phyloP scores from a whole-genome alignment of 805 yeast species.

The Dipodascus geniculatus region DNA sequence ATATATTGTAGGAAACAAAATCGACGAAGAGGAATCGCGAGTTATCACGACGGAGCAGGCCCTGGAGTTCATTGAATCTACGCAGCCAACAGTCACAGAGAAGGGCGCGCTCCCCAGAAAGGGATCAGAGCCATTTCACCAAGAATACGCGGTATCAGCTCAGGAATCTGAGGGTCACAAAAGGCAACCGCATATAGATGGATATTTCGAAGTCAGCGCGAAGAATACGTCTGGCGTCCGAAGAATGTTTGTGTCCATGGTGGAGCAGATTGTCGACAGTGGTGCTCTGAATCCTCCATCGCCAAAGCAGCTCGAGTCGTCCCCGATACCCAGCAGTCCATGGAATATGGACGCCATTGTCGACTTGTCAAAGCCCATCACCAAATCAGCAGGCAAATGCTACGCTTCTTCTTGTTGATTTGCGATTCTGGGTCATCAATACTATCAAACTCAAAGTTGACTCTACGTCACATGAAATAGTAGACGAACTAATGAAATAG shows the following conservation, averaged over 20 bases:
- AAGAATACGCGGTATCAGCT: background rate
- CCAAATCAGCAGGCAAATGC: constrained; percentile 7
- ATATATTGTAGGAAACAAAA: constrained; percentile 37
- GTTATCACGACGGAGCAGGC: constrained; percentile 32
- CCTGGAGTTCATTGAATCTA: constrained; percentile 20
- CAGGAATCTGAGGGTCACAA: background rate
- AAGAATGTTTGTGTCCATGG: constrained; percentile 28
- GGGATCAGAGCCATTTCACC: background rate
- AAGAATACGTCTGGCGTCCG: constrained; percentile 23
- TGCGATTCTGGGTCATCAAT: too few relatives aligned
- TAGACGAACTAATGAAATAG: too few relatives aligned
- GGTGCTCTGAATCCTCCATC: constrained; percentile 25
- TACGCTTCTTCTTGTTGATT: background rate
- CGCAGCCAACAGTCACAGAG: background rate
- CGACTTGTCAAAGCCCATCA: constrained; percentile 20
- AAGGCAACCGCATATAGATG: constrained; percentile 21
- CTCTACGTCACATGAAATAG: too few relatives aligned
- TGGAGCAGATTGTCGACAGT: constrained; percentile 32
- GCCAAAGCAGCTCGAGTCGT: background rate
- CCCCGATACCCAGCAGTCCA: background rate
- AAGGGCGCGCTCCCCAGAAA: background rate
- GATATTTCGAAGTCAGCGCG: constrained; percentile 38
- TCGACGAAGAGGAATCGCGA: constrained; percentile 21
- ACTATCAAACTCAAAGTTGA: too few relatives aligned
- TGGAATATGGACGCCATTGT: constrained; percentile 10